These are phyloP conservation scores for Heritiera littoralis DNA, from an alignment of 345 rosid species.

Conservation along the genomic window DNA sequence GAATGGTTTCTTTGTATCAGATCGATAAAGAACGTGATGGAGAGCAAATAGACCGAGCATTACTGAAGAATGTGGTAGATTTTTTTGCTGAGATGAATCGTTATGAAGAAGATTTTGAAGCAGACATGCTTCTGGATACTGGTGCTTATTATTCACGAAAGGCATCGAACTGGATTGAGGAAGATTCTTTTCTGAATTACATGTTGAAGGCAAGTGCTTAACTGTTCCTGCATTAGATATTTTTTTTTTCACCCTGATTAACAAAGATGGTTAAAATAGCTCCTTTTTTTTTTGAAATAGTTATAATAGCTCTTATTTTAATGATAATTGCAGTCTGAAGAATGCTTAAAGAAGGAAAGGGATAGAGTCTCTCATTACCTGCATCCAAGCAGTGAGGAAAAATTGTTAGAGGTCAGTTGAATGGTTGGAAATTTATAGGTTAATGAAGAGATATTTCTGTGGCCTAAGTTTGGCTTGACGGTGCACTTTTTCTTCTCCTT, in stretches of 20 bases:
- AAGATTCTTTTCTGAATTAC: slow-evolving; percentile 80
- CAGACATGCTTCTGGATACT: slow-evolving; percentile 61
- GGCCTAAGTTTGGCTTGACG: background rate
- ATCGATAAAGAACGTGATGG: slow-evolving; percentile 90
- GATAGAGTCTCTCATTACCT: slow-evolving; percentile 88
- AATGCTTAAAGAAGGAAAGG: slow-evolving; percentile 86
- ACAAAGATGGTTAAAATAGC: background rate
- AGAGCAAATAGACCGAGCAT: slow-evolving; percentile 76
- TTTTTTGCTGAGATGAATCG: slow-evolving; percentile 75
- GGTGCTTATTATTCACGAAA: slow-evolving; percentile 81
- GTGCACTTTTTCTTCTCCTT: background rate
- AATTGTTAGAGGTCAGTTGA: slow-evolving; percentile 85
- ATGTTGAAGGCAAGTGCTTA: slow-evolving; percentile 60
- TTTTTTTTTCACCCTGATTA: background rate
- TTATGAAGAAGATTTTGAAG: slow-evolving; percentile 83
- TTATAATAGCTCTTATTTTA: background rate
- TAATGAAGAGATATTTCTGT: slow-evolving; percentile 13
- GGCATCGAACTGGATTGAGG: slow-evolving; percentile 81
- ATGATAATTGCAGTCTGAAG: slow-evolving; percentile 69
- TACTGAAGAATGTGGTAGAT: slow-evolving; percentile 74
- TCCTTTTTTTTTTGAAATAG: background rate
- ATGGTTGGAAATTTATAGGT: slow-evolving; percentile 12
- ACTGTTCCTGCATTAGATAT: slow-evolving; percentile 3
- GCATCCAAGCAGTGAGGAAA: slow-evolving; percentile 83
- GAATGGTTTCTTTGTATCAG: slow-evolving; percentile 36